phyloP scores from a whole-genome alignment of 1,284 basidiomycete species.

The Tilletia indica region DNA sequence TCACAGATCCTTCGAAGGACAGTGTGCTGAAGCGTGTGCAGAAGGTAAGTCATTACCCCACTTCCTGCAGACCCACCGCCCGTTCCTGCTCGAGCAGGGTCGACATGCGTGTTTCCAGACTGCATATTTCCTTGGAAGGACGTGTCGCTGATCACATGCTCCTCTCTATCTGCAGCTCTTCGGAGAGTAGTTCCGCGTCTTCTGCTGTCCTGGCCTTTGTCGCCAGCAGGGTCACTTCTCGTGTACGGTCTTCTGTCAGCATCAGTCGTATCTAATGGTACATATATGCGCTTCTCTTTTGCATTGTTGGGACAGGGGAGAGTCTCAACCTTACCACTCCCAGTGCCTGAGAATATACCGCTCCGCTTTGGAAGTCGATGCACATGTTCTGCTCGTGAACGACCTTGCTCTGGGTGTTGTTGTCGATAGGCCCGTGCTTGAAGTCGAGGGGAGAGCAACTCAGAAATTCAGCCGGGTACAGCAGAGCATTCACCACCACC shows the following conservation, averaged over 20 bases:
- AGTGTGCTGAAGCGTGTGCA: slow-evolving; percentile 95
- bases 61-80: background rate
- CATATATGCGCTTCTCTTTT: too few species aligned
- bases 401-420: too few species aligned
- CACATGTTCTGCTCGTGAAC: too few species aligned
- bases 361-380: too few species aligned
- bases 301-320: too few species aligned
- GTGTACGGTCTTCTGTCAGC: too few species aligned
- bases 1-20: slow-evolving; percentile 88
- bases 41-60: slow-evolving; percentile 58
- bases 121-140: background rate
- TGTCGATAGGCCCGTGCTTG: too few species aligned
- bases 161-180: slow-evolving; percentile 33
- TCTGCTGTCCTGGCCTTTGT: background rate
- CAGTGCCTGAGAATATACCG: too few species aligned
- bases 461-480: too few species aligned
- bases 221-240: background rate
- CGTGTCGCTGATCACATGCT: background rate
- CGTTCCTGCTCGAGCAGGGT: background rate
- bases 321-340: too few species aligned
- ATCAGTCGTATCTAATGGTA: too few species aligned
- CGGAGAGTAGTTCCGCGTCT: slow-evolving; percentile 31
- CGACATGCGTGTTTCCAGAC: background rate
- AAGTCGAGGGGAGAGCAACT: too few species aligned
- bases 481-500: background rate